A percentile compares a stretch with the other conserved stretches of the same genome.
Evolutionary conservation across 352 stramenopile species (phyloP).

Genomic region (Thalassiosira delicatula): DNA sequence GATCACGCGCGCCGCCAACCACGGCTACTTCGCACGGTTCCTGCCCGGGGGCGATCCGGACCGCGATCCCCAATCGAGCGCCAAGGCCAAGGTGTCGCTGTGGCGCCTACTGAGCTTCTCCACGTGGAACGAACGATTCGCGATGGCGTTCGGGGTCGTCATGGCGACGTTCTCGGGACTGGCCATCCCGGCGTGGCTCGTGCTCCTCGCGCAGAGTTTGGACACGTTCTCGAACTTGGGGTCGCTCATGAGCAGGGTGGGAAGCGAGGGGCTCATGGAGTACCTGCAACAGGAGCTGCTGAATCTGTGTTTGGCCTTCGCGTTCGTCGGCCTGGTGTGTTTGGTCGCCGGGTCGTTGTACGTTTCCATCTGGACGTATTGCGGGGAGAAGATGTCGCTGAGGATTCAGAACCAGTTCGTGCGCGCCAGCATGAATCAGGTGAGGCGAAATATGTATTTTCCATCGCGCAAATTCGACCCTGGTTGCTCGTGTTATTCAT

Average conservation of each 20-base stretch:
- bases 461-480: no score
- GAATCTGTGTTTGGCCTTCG: constrained; percentile 60
- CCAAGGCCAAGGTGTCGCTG: constrained; percentile 40
- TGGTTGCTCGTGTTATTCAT: no score
- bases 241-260: constrained; percentile 22
- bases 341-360: constrained; percentile 56
- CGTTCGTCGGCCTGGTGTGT: constrained; percentile 46
- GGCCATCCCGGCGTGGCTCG: constrained; percentile 51
- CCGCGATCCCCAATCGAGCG: constrained; percentile 17
- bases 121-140: constrained; percentile 27
- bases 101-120: constrained; percentile 47
- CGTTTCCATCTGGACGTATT: constrained; percentile 69
- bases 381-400: constrained; percentile 59
- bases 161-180: constrained; percentile 54
- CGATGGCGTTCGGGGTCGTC: constrained; percentile 50
- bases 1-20: constrained; percentile 31
- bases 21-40: constrained; percentile 37
- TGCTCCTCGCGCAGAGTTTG: constrained; percentile 47
- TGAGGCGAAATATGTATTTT: no score
- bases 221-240: constrained; percentile 52
- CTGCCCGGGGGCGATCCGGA: constrained; percentile 44
- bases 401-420: constrained; percentile 68
- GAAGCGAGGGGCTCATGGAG: constrained; percentile 18
- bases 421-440: constrained; percentile 50
- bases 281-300: constrained; percentile 35